phyloP scores from a whole-genome alignment of 495 filamentous ascomycete genomes.

The Xylaria cubensis region DNA sequence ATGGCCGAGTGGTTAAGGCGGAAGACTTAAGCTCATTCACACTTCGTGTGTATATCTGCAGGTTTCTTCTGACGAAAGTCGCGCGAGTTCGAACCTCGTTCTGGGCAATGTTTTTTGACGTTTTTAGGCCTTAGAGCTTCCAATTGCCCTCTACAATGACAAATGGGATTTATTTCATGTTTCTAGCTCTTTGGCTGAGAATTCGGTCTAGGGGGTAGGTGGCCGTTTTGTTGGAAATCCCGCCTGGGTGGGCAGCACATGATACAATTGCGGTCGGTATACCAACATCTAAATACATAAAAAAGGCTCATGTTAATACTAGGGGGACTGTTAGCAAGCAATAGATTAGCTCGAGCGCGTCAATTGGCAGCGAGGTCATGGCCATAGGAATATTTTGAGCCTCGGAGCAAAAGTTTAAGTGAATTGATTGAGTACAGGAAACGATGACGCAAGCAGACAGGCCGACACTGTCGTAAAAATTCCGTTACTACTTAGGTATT shows the following conservation, averaged over 20 bases:
- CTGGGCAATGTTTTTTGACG: background rate
- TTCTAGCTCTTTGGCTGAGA: background rate
- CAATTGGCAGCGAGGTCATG: background rate
- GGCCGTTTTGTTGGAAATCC: too few relatives aligned
- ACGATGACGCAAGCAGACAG: background rate
- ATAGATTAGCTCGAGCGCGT: background rate
- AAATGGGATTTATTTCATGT: background rate
- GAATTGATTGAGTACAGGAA: background rate
- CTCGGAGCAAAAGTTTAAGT: background rate
- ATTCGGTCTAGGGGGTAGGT: background rate
- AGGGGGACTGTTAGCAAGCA: background rate
- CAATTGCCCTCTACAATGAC: background rate
- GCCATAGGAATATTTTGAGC: background rate
- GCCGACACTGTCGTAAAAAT: background rate
- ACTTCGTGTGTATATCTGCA: too few relatives aligned
- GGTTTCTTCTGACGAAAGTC: background rate
- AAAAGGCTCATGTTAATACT: background rate
- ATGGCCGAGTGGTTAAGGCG: conserved; percentile 27
- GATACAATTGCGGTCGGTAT: background rate
- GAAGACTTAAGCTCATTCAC: background rate
- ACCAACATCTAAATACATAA: background rate
- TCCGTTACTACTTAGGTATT: background rate
- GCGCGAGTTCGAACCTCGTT: conserved; percentile 24
- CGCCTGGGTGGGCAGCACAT: background rate
- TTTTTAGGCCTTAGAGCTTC: too few relatives aligned